phyloP scores from a whole-genome alignment of 1,284 basidiomycete species.

The Rhodotorula mucilaginosa region DNA sequence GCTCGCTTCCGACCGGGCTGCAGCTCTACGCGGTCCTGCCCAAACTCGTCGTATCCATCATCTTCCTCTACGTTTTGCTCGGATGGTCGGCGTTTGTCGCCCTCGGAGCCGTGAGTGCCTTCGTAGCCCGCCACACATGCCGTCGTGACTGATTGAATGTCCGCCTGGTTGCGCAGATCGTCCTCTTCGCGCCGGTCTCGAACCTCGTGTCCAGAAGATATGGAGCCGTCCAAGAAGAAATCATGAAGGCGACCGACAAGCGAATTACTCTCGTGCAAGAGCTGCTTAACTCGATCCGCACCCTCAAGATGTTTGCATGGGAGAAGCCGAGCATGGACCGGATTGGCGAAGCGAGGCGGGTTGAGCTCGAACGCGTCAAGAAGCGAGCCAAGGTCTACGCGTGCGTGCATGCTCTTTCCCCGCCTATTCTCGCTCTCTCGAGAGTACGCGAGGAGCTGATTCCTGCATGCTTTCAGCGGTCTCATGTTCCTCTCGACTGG shows the following conservation, averaged over 20 bases:
- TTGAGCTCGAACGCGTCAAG: slow-evolving; percentile 30
- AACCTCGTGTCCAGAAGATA: slow-evolving; percentile 28
- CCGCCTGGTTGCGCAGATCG: not conserved
- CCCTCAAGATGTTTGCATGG: slow-evolving; percentile 38
- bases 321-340: slow-evolving; percentile 22
- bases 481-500: slow-evolving; percentile 39
- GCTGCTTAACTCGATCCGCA: slow-evolving; percentile 31
- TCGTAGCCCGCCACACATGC: not conserved
- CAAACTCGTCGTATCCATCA: slow-evolving; percentile 67
- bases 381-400: slow-evolving; percentile 32
- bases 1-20: slow-evolving; percentile 22
- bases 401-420: not conserved
- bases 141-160: no score
- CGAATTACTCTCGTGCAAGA: slow-evolving; percentile 37
- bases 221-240: slow-evolving; percentile 36
- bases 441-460: no score
- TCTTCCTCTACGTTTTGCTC: slow-evolving; percentile 79
- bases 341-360: slow-evolving; percentile 15
- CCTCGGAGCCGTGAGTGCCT: slow-evolving; percentile 20
- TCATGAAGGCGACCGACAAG: slow-evolving; percentile 39
- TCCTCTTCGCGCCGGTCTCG: slow-evolving; percentile 29
- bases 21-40: slow-evolving; percentile 34
- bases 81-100: slow-evolving; percentile 55
- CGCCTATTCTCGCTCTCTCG: not conserved
- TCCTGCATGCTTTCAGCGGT: slow-evolving; percentile 1